Evolutionary conservation across 2,329 filamentous ascomycete genomes (phyloP).

Genomic region (Aspergillus niger): DNA sequence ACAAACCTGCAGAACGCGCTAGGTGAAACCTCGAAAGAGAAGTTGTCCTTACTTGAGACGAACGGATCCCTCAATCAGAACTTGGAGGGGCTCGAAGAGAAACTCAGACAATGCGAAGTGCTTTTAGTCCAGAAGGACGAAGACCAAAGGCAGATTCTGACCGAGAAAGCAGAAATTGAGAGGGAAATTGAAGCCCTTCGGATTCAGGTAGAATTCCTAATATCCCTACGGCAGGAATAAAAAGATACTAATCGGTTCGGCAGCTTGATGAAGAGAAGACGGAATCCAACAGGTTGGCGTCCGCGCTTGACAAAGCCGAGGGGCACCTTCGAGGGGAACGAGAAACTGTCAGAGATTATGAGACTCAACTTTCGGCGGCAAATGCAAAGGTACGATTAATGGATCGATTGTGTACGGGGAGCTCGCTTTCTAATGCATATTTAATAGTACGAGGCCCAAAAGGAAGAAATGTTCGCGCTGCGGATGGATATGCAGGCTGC

Average conservation of each 20-base stretch:
- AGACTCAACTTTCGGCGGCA: slow-evolving; percentile 22
- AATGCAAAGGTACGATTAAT: slow-evolving; percentile 26
- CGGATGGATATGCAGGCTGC: slow-evolving; percentile 28
- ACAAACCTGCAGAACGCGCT: slow-evolving; percentile 23
- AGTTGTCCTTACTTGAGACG: slow-evolving; percentile 25
- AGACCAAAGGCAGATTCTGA: slow-evolving; percentile 26
- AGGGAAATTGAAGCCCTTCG: slow-evolving; percentile 21
- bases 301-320: slow-evolving; percentile 24
- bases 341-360: slow-evolving; percentile 24
- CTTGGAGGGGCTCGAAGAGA: slow-evolving; percentile 23
- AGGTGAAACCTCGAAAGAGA: slow-evolving; percentile 27
- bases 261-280: slow-evolving; percentile 29
- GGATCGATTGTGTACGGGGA: not conserved
- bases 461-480: slow-evolving; percentile 30
- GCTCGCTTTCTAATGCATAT: not conserved
- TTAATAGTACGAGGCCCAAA: slow-evolving; percentile 26
- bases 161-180: slow-evolving; percentile 24
- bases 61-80: slow-evolving; percentile 29
- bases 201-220: slow-evolving; percentile 22
- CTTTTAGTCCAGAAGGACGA: slow-evolving; percentile 28
- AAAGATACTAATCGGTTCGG: slow-evolving; percentile 7
- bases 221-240: not conserved
- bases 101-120: slow-evolving; percentile 24
- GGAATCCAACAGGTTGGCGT: slow-evolving; percentile 25
- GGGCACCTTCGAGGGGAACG: slow-evolving; percentile 24